Conservation (phyloP, 108 stramenopile species). For the Skeletonema costatum region DNA sequence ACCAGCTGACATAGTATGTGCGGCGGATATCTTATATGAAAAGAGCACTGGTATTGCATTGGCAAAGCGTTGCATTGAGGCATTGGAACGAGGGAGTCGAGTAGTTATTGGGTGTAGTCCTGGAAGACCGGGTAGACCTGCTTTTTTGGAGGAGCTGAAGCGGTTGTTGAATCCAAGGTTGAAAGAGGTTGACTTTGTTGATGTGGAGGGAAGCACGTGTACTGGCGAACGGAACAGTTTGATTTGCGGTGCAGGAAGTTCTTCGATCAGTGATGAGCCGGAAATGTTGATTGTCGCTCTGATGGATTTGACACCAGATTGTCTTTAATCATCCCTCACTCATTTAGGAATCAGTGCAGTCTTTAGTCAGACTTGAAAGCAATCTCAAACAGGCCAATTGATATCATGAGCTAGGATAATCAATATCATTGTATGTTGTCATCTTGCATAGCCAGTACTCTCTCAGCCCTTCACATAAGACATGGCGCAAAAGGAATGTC, state of each 20-base stretch:
- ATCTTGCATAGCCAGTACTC: no score
- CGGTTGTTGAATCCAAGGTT: slow-evolving; percentile 27
- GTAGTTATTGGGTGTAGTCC: slow-evolving; percentile 65
- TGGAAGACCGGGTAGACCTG: slow-evolving; percentile 63
- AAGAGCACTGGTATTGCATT: slow-evolving; percentile 63
- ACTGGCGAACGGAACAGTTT: slow-evolving; percentile 25
- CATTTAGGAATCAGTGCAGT: no score
- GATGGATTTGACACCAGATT: neutral
- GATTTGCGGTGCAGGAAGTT: neutral
- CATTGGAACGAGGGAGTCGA: slow-evolving; percentile 47
- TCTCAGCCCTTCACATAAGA: no score
- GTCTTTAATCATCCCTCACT: neutral
- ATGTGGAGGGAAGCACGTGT: slow-evolving; percentile 51
- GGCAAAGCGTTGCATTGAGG: slow-evolving; percentile 59
- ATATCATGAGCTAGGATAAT: no score
- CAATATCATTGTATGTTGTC: no score
- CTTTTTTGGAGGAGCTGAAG: slow-evolving; percentile 53
- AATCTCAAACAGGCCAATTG: no score
- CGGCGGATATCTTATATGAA: slow-evolving; percentile 77
- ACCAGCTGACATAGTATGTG: slow-evolving; percentile 50
- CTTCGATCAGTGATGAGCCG: neutral
- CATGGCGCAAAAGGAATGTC: no score
- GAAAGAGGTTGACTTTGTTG: slow-evolving; percentile 40
- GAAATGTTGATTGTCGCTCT: neutral
- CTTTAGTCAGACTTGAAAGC: no score